Evolutionary conservation across 139 green algal species (phyloP).

Genomic region (Deuterostichococcus epilithicus): DNA sequence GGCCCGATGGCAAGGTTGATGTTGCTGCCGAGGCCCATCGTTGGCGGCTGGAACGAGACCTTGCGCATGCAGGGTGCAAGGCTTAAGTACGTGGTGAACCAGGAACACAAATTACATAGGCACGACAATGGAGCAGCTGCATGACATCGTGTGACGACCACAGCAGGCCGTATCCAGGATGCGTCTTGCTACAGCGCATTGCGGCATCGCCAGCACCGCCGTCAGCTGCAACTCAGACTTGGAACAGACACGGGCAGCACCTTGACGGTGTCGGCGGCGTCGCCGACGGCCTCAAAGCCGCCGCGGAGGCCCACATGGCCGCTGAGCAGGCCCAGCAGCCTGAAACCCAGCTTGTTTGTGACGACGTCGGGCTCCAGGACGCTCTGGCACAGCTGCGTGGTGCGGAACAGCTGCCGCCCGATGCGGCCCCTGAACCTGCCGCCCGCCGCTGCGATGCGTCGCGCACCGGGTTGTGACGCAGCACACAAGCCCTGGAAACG

Average conservation of each 20-base stretch:
- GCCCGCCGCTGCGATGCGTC: conserved; percentile 61
- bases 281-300: conserved; percentile 29
- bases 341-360: conserved; percentile 68
- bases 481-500: background rate
- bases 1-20: conserved; percentile 59
- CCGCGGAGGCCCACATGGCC: conserved; percentile 62
- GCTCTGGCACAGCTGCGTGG: conserved; percentile 60
- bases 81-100: too few relatives aligned
- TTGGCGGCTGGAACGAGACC: conserved; percentile 69
- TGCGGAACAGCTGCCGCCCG: conserved; percentile 62
- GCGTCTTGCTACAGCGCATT: too few relatives aligned
- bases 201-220: too few relatives aligned
- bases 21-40: conserved; percentile 35
- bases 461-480: too few relatives aligned
- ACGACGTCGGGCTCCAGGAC: conserved; percentile 67
- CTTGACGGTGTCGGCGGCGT: conserved; percentile 55
- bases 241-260: conserved; percentile 1
- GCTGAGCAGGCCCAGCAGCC: conserved; percentile 57
- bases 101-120: too few relatives aligned
- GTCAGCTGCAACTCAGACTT: background rate
- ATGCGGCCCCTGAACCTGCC: conserved; percentile 58
- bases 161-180: too few relatives aligned
- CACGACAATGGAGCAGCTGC: too few relatives aligned
- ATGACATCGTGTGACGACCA: too few relatives aligned
- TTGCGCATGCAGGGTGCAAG: too few relatives aligned